These are phyloP conservation scores for Lobulomyces angularis DNA, from an alignment of 192 early-diverging fungal genomes.

Conservation along the genomic window DNA sequence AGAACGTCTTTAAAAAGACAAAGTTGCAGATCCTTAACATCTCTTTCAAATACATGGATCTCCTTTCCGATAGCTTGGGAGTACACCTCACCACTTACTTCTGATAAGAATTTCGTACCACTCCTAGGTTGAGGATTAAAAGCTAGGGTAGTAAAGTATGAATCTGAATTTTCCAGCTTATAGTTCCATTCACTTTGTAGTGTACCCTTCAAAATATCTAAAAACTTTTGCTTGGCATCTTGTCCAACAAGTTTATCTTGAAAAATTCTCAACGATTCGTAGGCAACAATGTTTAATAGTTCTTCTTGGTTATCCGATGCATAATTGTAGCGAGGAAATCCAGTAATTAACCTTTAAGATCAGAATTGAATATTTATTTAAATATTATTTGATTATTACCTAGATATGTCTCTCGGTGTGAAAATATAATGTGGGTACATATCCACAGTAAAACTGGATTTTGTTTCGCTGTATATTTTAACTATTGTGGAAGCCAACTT, in stretches of 20 bases:
- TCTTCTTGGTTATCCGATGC: constrained; percentile 19
- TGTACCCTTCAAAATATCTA: constrained; percentile 14
- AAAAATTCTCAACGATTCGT: constrained; percentile 37
- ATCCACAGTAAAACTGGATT: constrained; percentile 35
- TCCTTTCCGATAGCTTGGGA: constrained; percentile 12
- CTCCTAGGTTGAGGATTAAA: no score
- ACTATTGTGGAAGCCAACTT: constrained; percentile 34
- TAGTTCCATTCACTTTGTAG: constrained; percentile 34
- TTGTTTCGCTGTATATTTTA: constrained; percentile 26
- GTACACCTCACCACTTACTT: constrained; percentile 16
- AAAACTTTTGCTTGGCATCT: constrained; percentile 25
- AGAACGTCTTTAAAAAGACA: constrained; percentile 34
- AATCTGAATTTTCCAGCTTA: constrained; percentile 2
- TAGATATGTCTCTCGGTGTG: constrained; percentile 37
- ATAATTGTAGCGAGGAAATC: constrained; percentile 23
- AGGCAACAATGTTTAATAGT: constrained; percentile 26
- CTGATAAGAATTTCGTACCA: constrained; percentile 11
- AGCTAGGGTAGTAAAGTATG: constrained; percentile 2
- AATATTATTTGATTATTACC: no score
- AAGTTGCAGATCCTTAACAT: constrained; percentile 28
- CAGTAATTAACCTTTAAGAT: constrained; percentile 27
- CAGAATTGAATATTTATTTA: no score
- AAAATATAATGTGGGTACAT: constrained; percentile 38
- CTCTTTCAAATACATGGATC: constrained; percentile 32
- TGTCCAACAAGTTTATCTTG: constrained; percentile 29